phyloP scores from a whole-genome alignment of 2,329 filamentous ascomycete species.

The Diaporthe humulicola region DNA sequence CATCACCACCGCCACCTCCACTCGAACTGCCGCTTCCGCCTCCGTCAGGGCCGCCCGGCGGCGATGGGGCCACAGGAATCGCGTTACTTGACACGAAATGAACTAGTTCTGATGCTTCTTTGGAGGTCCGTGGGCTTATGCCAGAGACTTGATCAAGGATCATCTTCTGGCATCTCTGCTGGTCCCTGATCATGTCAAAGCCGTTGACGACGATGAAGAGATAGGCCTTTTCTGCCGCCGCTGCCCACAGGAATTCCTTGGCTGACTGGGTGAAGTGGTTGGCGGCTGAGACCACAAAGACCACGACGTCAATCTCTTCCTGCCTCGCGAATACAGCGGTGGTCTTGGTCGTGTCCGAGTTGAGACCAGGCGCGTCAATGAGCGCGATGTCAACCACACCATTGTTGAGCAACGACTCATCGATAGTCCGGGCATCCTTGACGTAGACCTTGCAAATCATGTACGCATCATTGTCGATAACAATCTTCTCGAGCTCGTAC shows the following conservation, averaged over 20 bases:
- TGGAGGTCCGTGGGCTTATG: constrained; percentile 92
- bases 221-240: constrained; percentile 96
- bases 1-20: constrained; percentile 69
- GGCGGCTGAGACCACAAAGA: constrained; percentile 96
- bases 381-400: constrained; percentile 97
- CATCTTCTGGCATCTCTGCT: constrained; percentile 90
- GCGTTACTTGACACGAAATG: constrained; percentile 99
- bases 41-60: constrained; percentile 67
- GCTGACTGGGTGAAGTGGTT: constrained; percentile 98
- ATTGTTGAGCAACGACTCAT: constrained; percentile 95
- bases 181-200: constrained; percentile 93
- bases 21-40: constrained; percentile 66
- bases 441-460: constrained; percentile 98
- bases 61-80: constrained; percentile 78
- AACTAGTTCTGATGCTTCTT: constrained; percentile 91
- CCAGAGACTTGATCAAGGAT: constrained; percentile 90
- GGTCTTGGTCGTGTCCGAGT: constrained; percentile 96
- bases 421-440: constrained; percentile 87
- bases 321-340: constrained; percentile 97
- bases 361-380: constrained; percentile 95
- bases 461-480: constrained; percentile 88
- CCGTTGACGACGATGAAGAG: constrained; percentile 99
- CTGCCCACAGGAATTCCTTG: constrained; percentile 97
- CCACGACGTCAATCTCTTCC: constrained; percentile 98
- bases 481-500: constrained; percentile 86